Evolutionary conservation across 352 stramenopile species (phyloP).

Genomic region (Pythium brassicae): DNA sequence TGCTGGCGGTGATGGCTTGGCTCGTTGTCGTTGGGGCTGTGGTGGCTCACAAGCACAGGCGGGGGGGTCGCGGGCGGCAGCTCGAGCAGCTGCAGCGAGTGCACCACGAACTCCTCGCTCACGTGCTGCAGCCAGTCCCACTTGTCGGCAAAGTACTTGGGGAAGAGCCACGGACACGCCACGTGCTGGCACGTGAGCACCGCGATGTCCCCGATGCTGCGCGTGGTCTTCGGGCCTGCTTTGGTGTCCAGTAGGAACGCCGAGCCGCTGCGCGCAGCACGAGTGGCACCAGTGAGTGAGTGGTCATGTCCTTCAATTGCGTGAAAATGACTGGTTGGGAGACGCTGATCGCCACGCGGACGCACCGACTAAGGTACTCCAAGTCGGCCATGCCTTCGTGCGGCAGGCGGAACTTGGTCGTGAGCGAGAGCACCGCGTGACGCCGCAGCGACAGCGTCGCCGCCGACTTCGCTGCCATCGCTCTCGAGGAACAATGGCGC

Average conservation of each 20-base stretch:
- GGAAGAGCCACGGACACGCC: slow-evolving; percentile 76
- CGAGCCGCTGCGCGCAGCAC: slow-evolving; percentile 40
- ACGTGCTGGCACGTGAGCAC: slow-evolving; percentile 81
- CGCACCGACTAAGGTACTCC: slow-evolving; percentile 71
- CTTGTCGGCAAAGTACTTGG: slow-evolving; percentile 67
- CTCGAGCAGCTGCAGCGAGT: slow-evolving; percentile 65
- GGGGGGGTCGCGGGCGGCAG: slow-evolving; percentile 9
- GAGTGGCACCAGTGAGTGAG: not conserved
- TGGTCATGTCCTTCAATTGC: not conserved
- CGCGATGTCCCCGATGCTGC: slow-evolving; percentile 8
- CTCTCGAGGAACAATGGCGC: not conserved
- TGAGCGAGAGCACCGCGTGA: slow-evolving; percentile 62
- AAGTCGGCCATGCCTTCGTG: slow-evolving; percentile 72
- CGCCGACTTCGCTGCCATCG: not conserved
- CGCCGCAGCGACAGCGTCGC: slow-evolving; percentile 4
- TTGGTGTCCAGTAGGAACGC: slow-evolving; percentile 45
- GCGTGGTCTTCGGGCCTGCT: not conserved
- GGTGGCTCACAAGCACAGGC: not conserved
- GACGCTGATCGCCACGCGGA: not conserved
- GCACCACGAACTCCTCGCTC: slow-evolving; percentile 63
- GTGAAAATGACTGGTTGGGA: not conserved
- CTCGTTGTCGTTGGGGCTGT: not conserved
- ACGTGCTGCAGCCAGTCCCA: slow-evolving; percentile 85
- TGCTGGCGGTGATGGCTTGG: not conserved
- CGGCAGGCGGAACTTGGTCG: slow-evolving; percentile 73